Conservation (phyloP, 169 alveolate genomes). For the Ichthyophthirius multifiliis region DNA sequence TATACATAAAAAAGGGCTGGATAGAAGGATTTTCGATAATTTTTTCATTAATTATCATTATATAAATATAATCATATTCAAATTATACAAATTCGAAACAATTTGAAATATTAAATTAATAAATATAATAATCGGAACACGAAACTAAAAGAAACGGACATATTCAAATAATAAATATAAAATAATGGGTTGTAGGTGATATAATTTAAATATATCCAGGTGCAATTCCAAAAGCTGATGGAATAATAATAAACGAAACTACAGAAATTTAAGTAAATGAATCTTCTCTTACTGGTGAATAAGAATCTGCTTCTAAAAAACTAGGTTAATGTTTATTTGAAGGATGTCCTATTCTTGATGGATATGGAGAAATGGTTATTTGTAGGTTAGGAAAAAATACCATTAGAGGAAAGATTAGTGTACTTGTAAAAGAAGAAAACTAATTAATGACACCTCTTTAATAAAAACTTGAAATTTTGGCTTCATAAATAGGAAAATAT, state of each 20-base stretch:
- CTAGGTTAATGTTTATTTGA: neutral
- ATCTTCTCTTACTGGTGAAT: constrained; percentile 86
- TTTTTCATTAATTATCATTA: neutral
- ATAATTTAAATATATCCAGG: constrained; percentile 78
- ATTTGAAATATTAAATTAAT: neutral
- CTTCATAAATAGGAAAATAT: constrained; percentile 69
- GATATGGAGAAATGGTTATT: constrained; percentile 79
- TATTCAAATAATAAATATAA: neutral
- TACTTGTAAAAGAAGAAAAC: constrained; percentile 59
- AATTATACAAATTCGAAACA: neutral
- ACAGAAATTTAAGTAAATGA: constrained; percentile 78
- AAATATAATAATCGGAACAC: neutral
- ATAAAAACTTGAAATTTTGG: constrained; percentile 76
- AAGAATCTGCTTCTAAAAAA: constrained; percentile 70
- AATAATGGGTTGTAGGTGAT: constrained; percentile 86
- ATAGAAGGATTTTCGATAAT: neutral
- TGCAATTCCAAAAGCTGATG: constrained; percentile 73
- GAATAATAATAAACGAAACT: constrained; percentile 69
- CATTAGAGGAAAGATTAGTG: constrained; percentile 68
- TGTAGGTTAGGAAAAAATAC: constrained; percentile 78
- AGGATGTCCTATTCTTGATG: constrained; percentile 57
- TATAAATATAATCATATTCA: neutral
- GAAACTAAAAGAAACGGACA: constrained; percentile 10
- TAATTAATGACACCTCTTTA: constrained; percentile 74
- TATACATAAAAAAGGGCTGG: neutral